Base-by-base conservation (phyloP, 2,329 filamentous ascomycete species). In the Pochonia chlamydosporia region DNA sequence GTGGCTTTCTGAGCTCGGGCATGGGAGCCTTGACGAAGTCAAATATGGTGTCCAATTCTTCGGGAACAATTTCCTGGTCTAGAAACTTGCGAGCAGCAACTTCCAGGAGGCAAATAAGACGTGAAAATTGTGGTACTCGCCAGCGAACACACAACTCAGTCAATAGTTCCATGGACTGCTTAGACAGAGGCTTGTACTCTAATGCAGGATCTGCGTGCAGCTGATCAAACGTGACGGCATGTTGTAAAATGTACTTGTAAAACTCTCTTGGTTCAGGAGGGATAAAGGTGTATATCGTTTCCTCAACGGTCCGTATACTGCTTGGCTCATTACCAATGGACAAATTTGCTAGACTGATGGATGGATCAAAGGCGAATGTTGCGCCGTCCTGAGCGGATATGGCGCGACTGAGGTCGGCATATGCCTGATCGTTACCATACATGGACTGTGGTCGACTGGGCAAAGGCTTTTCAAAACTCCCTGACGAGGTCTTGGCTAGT, bases 91-190 rank as follows among this genome's bases (percentile, higher is more conserved):
- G 85, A 20, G 85, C 79, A 6, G 89, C 79, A 47, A 95, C 87
- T 68, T 97, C 93, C 30, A 97, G 70, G 57, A 96, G 84, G 5
- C 92, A 69, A 5, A 95, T 82, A 44, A 89, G 75, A 39, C 90
- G 81, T 3, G 89, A 89, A 59, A 84, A 89, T 54, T 85, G 83
- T 2, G 92, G 90, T 52, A 99, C 78, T 43, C 93, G 84, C 93
- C 93, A 99, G 58, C 91, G 82, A 52, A 89, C 72, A 49, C 85
- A 88, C 48, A 96, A 76, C 64, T 97, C 92, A 50, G 85, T 87
- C 52, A 99, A 68, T 40, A 99, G 72, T 47, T 96, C 90, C 42
- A 82, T 78, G 2, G 89, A 93, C 52, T 87, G 81, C 57, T 85
- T 88, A 1, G 89, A 93, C n/a, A 86, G 66, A 13, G 78, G 76